A percentile compares a stretch with the other conserved stretches of the same genome.
Evolutionary conservation across 805 yeast species (phyloP).

Genomic region (Candida golubevii): DNA sequence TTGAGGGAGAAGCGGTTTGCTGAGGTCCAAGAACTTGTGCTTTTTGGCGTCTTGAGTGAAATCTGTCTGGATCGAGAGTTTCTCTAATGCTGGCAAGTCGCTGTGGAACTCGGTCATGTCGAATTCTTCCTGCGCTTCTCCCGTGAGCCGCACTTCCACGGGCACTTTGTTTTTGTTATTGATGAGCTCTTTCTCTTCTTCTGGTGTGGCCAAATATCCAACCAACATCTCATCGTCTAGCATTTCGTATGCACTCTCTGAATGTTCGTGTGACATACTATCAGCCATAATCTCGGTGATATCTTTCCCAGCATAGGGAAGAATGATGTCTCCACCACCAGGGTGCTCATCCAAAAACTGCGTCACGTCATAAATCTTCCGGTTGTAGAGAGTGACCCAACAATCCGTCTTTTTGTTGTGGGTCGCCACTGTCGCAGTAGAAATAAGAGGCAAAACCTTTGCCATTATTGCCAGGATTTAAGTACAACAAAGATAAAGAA

Average conservation of each 20-base stretch:
- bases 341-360: slow-evolving; percentile 69
- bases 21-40: slow-evolving; percentile 84
- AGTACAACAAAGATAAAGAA: neutral
- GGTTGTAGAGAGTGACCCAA: slow-evolving; percentile 75
- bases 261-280: slow-evolving; percentile 66
- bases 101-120: slow-evolving; percentile 47
- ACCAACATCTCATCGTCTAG: slow-evolving; percentile 74
- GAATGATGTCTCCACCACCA: slow-evolving; percentile 56
- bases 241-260: slow-evolving; percentile 82
- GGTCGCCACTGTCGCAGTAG: slow-evolving; percentile 46
- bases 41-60: slow-evolving; percentile 61
- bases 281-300: slow-evolving; percentile 76
- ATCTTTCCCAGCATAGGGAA: slow-evolving; percentile 57
- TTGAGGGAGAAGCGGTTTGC: slow-evolving; percentile 76
- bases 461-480: neutral
- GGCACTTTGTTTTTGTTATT: slow-evolving; percentile 53
- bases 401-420: slow-evolving; percentile 57
- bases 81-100: slow-evolving; percentile 68
- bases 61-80: slow-evolving; percentile 76
- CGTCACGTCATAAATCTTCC: slow-evolving; percentile 84
- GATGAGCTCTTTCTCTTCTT: slow-evolving; percentile 70
- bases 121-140: slow-evolving; percentile 14
- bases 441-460: slow-evolving; percentile 51
- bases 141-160: slow-evolving; percentile 49
- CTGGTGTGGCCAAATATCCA: slow-evolving; percentile 77